These are phyloP conservation scores for Taxawa tesnikishii DNA, from an alignment of 2,329 filamentous ascomycete genomes.

Conservation along the genomic window DNA sequence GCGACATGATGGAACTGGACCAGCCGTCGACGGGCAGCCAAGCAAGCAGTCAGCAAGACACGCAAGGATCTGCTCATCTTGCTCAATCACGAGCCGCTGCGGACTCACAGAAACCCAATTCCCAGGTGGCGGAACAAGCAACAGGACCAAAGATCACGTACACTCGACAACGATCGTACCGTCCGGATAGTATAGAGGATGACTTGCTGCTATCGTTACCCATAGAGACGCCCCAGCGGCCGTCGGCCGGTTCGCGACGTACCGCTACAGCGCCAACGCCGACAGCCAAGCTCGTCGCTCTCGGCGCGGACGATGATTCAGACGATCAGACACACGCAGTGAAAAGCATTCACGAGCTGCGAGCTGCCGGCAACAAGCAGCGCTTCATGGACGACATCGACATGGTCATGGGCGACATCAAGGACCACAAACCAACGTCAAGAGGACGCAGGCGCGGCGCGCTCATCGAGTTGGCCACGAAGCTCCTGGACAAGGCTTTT, in stretches of 20 bases:
- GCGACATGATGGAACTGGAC: conserved; percentile 1
- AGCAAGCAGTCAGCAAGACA: too few relatives aligned
- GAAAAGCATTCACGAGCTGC: conserved; percentile 49
- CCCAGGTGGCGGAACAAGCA: too few relatives aligned
- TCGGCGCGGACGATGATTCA: conserved; percentile 32
- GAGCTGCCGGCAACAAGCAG: conserved; percentile 44
- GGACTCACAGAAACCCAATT: too few relatives aligned
- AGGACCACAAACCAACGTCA: conserved; percentile 29
- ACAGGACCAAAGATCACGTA: conserved; percentile 42
- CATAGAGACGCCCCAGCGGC: conserved; percentile 12
- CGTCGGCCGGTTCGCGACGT: conserved; percentile 5
- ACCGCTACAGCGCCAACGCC: conserved; percentile 5
- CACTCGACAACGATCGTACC: conserved; percentile 44
- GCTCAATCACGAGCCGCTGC: too few relatives aligned
- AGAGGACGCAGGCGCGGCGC: conserved; percentile 38
- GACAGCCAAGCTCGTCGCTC: conserved; percentile 14
- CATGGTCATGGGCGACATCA: conserved; percentile 46
- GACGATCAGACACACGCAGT: conserved; percentile 31
- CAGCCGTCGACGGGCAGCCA: too few relatives aligned
- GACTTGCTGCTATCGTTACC: conserved; percentile 19
- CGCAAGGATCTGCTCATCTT: too few relatives aligned
- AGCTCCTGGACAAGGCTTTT: conserved; percentile 48
- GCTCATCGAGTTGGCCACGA: conserved; percentile 42
- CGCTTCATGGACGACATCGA: conserved; percentile 45
- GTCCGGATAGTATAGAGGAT: conserved; percentile 38